phyloP scores from a whole-genome alignment of 345 rosid species.

The Mallotus nudiflorus region DNA sequence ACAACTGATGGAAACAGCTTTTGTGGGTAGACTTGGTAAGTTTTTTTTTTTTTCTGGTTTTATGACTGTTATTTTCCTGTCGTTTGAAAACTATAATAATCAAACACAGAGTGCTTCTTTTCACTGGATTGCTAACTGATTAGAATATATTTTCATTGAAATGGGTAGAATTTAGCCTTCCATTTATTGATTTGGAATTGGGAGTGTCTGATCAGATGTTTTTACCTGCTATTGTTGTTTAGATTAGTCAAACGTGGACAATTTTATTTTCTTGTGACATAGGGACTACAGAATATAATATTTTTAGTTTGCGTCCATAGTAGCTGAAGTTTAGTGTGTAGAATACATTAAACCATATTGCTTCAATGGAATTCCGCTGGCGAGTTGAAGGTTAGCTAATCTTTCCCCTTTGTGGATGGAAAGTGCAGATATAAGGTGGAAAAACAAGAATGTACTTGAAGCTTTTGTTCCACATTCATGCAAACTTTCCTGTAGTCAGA shows the following conservation, averaged over 20 bases:
- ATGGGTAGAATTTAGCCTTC: too few species aligned
- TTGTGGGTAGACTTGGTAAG: conserved; percentile 82
- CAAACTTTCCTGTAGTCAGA: background rate
- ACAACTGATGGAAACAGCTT: conserved; percentile 90
- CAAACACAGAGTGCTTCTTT: conserved; percentile 9
- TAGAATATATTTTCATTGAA: background rate
- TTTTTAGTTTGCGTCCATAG: too few species aligned
- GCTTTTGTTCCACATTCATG: background rate
- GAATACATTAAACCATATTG: background rate
- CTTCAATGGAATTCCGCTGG: background rate
- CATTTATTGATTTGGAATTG: background rate
- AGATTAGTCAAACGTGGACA: background rate
- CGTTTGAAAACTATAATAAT: background rate
- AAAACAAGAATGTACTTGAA: background rate
- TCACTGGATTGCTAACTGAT: background rate
- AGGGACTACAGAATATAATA: too few species aligned
- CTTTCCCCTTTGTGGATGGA: background rate
- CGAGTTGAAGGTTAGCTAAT: too few species aligned
- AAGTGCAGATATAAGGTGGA: background rate
- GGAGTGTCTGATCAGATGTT: background rate
- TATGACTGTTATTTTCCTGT: background rate
- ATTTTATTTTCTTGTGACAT: too few species aligned
- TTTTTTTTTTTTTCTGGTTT: background rate
- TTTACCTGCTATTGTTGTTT: background rate
- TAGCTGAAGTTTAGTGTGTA: background rate